These are phyloP conservation scores for Penicillium sp. DNA, from an alignment of 2,329 filamentous ascomycete species.

Conservation along the genomic window DNA sequence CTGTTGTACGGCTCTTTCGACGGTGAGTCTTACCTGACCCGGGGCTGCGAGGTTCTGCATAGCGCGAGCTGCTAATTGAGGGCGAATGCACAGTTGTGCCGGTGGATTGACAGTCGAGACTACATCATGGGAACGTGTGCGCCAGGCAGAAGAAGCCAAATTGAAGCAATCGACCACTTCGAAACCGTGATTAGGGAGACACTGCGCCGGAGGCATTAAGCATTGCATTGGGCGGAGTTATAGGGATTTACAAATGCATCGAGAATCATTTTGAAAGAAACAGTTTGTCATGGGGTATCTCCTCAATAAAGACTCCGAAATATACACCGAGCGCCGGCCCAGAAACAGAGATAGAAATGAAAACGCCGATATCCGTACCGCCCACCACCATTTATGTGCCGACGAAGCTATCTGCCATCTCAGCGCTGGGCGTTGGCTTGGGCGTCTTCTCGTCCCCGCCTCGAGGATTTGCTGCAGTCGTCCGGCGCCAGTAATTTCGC, in stretches of 20 bases:
- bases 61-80: too few species aligned
- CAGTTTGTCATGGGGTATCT: conserved; percentile 34
- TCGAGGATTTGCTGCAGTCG: conserved; percentile 37
- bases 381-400: not conserved
- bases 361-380: conserved; percentile 15
- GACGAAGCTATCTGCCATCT: conserved; percentile 25
- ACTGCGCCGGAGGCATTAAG: too few species aligned
- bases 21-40: conserved; percentile 53
- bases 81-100: conserved; percentile 41
- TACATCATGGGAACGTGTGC: conserved; percentile 55
- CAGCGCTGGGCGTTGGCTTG: conserved; percentile 24
- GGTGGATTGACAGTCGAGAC: conserved; percentile 60
- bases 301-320: conserved; percentile 24
- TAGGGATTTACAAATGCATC: conserved; percentile 7
- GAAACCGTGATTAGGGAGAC: conserved; percentile 17
- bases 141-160: conserved; percentile 34
- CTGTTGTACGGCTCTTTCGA: conserved; percentile 58
- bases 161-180: conserved; percentile 23
- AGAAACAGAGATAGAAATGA: not conserved
- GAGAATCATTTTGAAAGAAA: conserved; percentile 13
- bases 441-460: conserved; percentile 34
- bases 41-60: too few species aligned
- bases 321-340: conserved; percentile 18
- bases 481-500: conserved; percentile 56
- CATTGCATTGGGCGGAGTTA: conserved; percentile 21